Conservation (phyloP, 371 early-diverging fungal genomes). For the Funneliformis caledonium region DNA sequence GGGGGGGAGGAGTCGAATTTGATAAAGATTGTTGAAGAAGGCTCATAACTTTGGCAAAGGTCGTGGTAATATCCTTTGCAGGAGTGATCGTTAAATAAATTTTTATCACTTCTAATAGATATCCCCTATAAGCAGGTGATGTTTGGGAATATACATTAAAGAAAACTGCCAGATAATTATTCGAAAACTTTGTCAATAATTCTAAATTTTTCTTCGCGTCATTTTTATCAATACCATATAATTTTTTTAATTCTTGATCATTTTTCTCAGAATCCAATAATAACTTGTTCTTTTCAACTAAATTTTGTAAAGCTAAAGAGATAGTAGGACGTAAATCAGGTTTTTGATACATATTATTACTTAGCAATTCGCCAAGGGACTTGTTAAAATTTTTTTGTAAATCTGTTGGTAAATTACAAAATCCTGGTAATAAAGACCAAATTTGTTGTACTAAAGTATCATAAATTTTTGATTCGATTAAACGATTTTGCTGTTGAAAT, state of each 20-base stretch:
- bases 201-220: constrained; percentile 63
- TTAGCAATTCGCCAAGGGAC: constrained; percentile 71
- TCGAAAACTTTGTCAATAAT: constrained; percentile 69
- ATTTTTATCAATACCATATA: constrained; percentile 59
- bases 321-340: constrained; percentile 83
- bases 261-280: constrained; percentile 54
- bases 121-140: constrained; percentile 68
- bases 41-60: constrained; percentile 67
- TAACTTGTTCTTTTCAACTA: constrained; percentile 72
- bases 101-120: constrained; percentile 73
- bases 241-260: constrained; percentile 58
- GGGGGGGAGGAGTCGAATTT: constrained; percentile 35
- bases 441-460: constrained; percentile 87
- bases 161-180: constrained; percentile 78
- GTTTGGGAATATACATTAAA: constrained; percentile 83
- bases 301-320: constrained; percentile 71
- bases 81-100: constrained; percentile 67
- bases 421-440: constrained; percentile 87
- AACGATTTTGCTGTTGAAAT: constrained; percentile 65
- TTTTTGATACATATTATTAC: constrained; percentile 65
- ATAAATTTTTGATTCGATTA: constrained; percentile 89
- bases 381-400: constrained; percentile 57
- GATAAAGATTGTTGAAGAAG: constrained; percentile 69
- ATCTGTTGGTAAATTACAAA: constrained; percentile 55
- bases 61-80: constrained; percentile 59